Conservation (phyloP, 495 filamentous ascomycete species). For the Hypoxylon trugodes region DNA sequence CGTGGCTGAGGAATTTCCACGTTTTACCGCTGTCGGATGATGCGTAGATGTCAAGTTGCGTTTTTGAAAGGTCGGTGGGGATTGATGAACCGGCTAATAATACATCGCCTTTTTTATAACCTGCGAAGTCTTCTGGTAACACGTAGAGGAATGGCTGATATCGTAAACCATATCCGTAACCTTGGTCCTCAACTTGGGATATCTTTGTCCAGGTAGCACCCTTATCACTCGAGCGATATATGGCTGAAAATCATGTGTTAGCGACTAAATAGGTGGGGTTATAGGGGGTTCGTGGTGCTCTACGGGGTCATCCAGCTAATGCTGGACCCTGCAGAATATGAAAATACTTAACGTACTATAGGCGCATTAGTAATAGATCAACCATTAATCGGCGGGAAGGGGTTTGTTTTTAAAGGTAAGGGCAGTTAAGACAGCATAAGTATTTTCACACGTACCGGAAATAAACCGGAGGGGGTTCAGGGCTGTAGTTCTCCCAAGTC, state of each 20-base stretch:
- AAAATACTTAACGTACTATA: too few species aligned
- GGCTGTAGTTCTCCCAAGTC: slow-evolving; percentile 72
- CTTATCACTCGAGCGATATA: slow-evolving; percentile 68
- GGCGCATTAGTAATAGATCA: too few species aligned
- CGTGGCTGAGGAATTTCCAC: slow-evolving; percentile 72
- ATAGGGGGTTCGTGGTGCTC: too few species aligned
- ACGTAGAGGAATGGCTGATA: slow-evolving; percentile 75
- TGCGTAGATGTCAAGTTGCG: slow-evolving; percentile 74
- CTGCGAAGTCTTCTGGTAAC: slow-evolving; percentile 63
- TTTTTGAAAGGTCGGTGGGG: slow-evolving; percentile 66
- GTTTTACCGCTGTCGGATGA: slow-evolving; percentile 64
- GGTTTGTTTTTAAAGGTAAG: too few species aligned
- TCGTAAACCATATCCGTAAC: slow-evolving; percentile 69
- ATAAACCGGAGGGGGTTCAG: slow-evolving; percentile 63
- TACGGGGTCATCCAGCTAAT: too few species aligned
- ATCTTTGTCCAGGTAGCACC: slow-evolving; percentile 70
- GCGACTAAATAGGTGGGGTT: too few species aligned
- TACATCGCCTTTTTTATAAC: slow-evolving; percentile 66
- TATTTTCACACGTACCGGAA: too few species aligned
- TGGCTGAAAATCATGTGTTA: too few species aligned
- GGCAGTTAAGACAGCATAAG: too few species aligned
- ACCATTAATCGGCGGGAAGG: too few species aligned
- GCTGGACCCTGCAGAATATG: too few species aligned
- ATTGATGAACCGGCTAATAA: slow-evolving; percentile 70
- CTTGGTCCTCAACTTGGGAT: slow-evolving; percentile 67